Evolutionary conservation across 2,329 filamentous ascomycete genomes (phyloP), one percentile per base, ranked within the genome.

Genomic region (Macrophomina phaseolina): DNA sequence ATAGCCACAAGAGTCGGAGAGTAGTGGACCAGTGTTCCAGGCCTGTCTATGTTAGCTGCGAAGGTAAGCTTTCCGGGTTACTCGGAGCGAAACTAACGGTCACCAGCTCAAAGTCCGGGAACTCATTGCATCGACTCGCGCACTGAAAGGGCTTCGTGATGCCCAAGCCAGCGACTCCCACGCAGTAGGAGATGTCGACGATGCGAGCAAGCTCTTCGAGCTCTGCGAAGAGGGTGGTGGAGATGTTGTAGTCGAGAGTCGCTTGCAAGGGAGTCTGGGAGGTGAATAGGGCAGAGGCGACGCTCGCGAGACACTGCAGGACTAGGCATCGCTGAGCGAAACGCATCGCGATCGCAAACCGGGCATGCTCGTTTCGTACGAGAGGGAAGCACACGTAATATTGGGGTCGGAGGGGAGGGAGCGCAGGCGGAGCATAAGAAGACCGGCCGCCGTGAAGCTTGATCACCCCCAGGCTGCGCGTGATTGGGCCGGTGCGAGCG

Each of bases 171-270:
- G 91, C 90, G 5, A 86, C 89, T 69, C 94, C 93, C 67, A 98
- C 91, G 78, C 95, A 99, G 80, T 98, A 98, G 56, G 93, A 84
- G 68, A 98, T 95, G 77, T 99, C 95, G 69, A 97, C 94, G 32
- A 98, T 86, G 64, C 94, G 90, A n/a, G 94, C 88, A 65, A 94
- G 84, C 73, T 97, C 91, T 79, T 97, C 93, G 14, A 99, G 88
- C 18, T 92, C 89, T 67, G 86, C 82, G 80, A 97, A 98, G 68
- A 97, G 85, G 30, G 82, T 74, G 34, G 80, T 74, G 4, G 91
- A 89, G 66, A 95, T 76, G 38, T 76, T 72, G 69, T 73, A 77
- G 69, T 73, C 73, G 69, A 74, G 75, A 70, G 68, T 63, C 23
- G 65, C 68, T 65, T 66, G 69, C 67, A 70, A 75, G 71, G 68